phyloP scores from a whole-genome alignment of 352 stramenopile species.

The Bremia lactucae region DNA sequence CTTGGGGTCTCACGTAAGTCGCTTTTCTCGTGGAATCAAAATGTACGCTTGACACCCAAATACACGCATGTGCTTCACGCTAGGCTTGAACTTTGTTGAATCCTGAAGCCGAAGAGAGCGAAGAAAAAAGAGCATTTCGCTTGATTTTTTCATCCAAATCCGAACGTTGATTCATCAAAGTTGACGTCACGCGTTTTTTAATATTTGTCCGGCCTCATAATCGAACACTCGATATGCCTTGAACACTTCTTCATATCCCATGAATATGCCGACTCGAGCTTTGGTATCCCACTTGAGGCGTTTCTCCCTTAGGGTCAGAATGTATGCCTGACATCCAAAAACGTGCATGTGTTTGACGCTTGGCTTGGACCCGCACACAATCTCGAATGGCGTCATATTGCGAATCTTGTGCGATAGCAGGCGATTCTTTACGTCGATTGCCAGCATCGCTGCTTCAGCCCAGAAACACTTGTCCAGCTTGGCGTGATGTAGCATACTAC shows the following conservation, averaged over 20 bases:
- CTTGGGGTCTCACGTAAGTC: no score
- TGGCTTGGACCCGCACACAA: conserved; percentile 5
- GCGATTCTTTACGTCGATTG: background rate
- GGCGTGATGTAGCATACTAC: no score
- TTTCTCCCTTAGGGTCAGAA: background rate
- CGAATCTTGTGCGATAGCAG: background rate
- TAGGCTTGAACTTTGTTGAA: no score
- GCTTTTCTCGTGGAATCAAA: no score
- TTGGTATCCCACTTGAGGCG: conserved; percentile 4
- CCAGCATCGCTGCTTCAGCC: no score
- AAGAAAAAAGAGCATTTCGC: no score
- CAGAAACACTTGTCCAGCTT: no score
- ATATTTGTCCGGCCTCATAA: background rate
- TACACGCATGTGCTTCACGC: no score
- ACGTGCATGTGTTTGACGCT: conserved; percentile 9
- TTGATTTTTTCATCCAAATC: no score
- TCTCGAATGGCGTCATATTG: background rate
- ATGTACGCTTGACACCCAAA: no score
- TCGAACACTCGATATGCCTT: conserved; percentile 4
- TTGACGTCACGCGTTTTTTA: background rate
- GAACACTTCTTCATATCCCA: conserved; percentile 1
- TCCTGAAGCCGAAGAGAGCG: no score
- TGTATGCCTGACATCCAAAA: background rate
- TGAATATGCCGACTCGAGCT: background rate
- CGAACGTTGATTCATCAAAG: no score